These are phyloP conservation scores for Tuctoria greenei DNA, from an alignment of 176 grass and related monocot genomes.

Conservation along the genomic window DNA sequence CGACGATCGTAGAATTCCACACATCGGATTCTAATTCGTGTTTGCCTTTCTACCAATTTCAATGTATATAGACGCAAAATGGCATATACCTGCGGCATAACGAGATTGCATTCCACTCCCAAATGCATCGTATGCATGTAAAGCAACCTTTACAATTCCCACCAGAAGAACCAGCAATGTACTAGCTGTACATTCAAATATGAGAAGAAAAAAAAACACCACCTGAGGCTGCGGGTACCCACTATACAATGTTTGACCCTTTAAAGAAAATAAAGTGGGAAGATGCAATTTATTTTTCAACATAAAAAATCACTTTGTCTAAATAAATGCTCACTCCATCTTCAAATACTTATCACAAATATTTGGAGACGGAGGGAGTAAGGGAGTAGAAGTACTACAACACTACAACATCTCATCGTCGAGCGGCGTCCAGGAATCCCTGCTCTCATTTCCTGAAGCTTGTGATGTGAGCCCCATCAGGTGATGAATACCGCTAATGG, in stretches of 20 bases:
- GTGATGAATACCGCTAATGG: conserved; percentile 9
- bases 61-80: no score
- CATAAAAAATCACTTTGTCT: no score
- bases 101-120: no score
- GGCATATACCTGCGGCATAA: no score
- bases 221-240: not conserved
- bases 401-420: not conserved
- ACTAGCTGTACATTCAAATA: conserved; percentile 22
- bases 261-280: conserved; percentile 5
- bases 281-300: conserved; percentile 52
- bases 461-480: not conserved
- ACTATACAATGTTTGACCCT: conserved; percentile 45
- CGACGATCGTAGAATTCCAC: no score
- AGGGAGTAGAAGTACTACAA: no score
- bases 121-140: conserved; percentile 21
- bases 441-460: not conserved
- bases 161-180: conserved; percentile 15
- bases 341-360: no score
- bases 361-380: no score
- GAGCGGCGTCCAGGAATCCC: not conserved
- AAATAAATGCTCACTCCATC: no score
- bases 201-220: not conserved
- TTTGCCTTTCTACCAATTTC: no score
- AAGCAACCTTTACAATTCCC: conserved; percentile 41
- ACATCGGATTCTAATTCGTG: no score